phyloP scores from a whole-genome alignment of 441 rosid species.

The Euphorbia corollata region DNA sequence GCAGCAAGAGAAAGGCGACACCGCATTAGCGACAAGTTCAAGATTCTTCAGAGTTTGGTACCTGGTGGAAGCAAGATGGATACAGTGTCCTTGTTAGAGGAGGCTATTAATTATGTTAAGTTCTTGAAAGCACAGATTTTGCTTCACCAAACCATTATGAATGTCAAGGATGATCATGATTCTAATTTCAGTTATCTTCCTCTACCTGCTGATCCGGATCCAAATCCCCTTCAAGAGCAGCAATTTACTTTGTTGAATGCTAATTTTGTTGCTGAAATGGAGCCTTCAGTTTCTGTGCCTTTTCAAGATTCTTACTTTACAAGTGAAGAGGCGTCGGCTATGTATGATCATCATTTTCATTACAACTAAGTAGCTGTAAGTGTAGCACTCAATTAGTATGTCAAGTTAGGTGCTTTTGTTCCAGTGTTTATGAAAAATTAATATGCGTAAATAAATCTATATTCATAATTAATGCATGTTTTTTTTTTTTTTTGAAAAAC shows the following conservation, averaged over 20 bases:
- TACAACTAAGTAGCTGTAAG: background rate
- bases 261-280: slow-evolving; percentile 10
- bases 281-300: slow-evolving; percentile 13
- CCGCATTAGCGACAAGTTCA: slow-evolving; percentile 73
- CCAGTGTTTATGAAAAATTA: background rate
- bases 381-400: background rate
- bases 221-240: slow-evolving; percentile 9
- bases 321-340: slow-evolving; percentile 15
- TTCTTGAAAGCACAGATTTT: slow-evolving; percentile 66
- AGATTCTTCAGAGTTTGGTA: slow-evolving; percentile 69
- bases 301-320: slow-evolving; percentile 11
- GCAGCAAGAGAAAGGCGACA: slow-evolving; percentile 84
- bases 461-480: background rate
- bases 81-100: slow-evolving; percentile 79
- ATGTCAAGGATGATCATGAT: slow-evolving; percentile 19
- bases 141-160: slow-evolving; percentile 51
- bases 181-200: background rate
- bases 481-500: no score
- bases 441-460: background rate
- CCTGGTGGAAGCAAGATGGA: slow-evolving; percentile 87
- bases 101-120: slow-evolving; percentile 81
- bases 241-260: slow-evolving; percentile 8
- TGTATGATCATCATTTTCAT: slow-evolving; percentile 13
- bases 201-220: slow-evolving; percentile 1
- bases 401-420: background rate